These are phyloP conservation scores for Penicillium frequentans DNA, from an alignment of 2,329 filamentous ascomycete genomes.

Conservation along the genomic window DNA sequence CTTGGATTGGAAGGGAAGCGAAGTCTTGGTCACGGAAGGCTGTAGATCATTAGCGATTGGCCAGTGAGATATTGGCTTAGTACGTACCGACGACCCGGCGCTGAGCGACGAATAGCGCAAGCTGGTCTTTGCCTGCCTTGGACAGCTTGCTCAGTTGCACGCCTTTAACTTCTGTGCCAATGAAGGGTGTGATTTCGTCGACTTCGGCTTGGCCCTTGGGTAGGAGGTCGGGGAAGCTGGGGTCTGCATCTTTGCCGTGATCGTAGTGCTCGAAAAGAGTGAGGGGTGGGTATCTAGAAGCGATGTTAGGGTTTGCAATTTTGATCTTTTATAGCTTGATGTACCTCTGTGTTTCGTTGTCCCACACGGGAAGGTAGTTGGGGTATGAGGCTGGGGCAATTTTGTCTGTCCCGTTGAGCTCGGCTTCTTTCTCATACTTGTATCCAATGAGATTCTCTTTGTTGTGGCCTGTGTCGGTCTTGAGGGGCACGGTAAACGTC, in stretches of 20 bases:
- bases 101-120: conserved; percentile 55
- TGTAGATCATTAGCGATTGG: conserved; percentile 13
- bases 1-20: conserved; percentile 66
- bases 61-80: not conserved
- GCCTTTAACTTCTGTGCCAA: conserved; percentile 70
- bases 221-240: conserved; percentile 67
- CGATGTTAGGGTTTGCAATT: not conserved
- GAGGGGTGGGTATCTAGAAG: conserved; percentile 58
- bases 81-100: conserved; percentile 65
- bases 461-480: conserved; percentile 34
- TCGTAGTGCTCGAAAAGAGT: conserved; percentile 71
- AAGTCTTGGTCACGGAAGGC: conserved; percentile 76
- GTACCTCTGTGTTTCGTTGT: conserved; percentile 51
- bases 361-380: conserved; percentile 73
- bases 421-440: conserved; percentile 48
- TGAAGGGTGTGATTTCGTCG: conserved; percentile 68
- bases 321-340: not conserved
- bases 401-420: conserved; percentile 54
- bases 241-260: conserved; percentile 73
- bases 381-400: conserved; percentile 63
- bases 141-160: conserved; percentile 70
- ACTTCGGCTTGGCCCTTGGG: conserved; percentile 45
- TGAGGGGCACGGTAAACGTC: conserved; percentile 22
- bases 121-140: conserved; percentile 70
- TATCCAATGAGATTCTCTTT: conserved; percentile 40